These are phyloP conservation scores for Allium sativum DNA, from an alignment of 106 monocot genomes.

Conservation along the genomic window DNA sequence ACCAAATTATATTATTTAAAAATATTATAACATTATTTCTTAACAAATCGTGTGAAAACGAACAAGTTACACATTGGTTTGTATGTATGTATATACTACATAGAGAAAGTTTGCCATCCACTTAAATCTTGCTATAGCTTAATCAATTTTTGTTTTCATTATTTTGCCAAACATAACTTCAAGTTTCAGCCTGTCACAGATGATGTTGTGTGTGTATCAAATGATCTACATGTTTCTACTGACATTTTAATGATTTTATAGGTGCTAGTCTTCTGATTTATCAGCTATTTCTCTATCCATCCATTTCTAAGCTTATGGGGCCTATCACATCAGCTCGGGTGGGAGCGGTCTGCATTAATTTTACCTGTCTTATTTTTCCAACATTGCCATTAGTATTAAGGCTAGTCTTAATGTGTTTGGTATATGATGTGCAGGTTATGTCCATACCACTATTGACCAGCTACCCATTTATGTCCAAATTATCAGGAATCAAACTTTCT, in stretches of 20 bases:
- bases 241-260: constrained; percentile 2
- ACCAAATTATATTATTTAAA: too few relatives aligned
- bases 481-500: constrained; percentile 46
- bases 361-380: background rate
- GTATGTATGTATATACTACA: too few relatives aligned
- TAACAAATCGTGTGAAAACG: too few relatives aligned
- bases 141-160: too few relatives aligned
- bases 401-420: background rate
- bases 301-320: constrained; percentile 15
- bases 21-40: too few relatives aligned
- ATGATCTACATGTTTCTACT: background rate
- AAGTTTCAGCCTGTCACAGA: too few relatives aligned
- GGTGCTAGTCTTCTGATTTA: constrained; percentile 37
- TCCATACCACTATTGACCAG: constrained; percentile 37
- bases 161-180: too few relatives aligned
- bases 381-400: background rate
- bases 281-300: constrained; percentile 42
- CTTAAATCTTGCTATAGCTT: too few relatives aligned
- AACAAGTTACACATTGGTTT: too few relatives aligned
- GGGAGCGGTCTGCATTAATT: constrained; percentile 34
- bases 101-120: too few relatives aligned
- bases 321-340: constrained; percentile 25
- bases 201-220: too few relatives aligned
- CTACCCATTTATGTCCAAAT: constrained; percentile 53
- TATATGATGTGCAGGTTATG: constrained; percentile 39